phyloP scores from a whole-genome alignment of 2,329 filamentous ascomycete genomes.

The Verticillium zaregamsianum region DNA sequence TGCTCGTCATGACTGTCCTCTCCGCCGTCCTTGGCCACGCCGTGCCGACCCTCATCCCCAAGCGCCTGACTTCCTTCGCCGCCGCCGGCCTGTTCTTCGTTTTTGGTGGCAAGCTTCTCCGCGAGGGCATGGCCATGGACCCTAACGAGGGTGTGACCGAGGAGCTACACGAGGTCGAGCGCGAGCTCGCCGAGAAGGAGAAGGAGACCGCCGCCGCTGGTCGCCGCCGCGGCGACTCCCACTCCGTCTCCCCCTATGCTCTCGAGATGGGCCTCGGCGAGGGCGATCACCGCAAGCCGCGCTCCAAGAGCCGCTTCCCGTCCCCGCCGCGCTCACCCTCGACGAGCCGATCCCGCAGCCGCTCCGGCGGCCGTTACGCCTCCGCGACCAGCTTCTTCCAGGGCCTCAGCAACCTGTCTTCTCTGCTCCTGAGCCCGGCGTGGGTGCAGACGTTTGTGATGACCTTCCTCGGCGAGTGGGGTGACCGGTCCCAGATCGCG shows the following conservation, averaged over 20 bases:
- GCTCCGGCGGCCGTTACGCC: constrained; percentile 30
- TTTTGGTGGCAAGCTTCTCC: constrained; percentile 80
- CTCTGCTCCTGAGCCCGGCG: constrained; percentile 83
- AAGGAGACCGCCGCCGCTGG: constrained; percentile 52
- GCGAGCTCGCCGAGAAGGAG: constrained; percentile 91
- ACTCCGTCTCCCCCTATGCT: constrained; percentile 68
- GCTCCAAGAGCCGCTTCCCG: constrained; percentile 72
- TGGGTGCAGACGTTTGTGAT: constrained; percentile 99
- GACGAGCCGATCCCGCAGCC: constrained; percentile 63
- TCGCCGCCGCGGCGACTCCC: constrained; percentile 53
- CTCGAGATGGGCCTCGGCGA: constrained; percentile 72
- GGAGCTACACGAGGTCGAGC: constrained; percentile 96
- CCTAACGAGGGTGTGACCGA: constrained; percentile 88
- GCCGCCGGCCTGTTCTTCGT: constrained; percentile 83
- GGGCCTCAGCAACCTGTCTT: constrained; percentile 81
- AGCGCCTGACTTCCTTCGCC: constrained; percentile 83
- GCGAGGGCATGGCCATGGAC: constrained; percentile 85
- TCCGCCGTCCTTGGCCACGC: constrained; percentile 91
- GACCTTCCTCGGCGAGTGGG: constrained; percentile 99
- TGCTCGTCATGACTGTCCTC: constrained; percentile 91
- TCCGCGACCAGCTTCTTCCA: constrained; percentile 38
- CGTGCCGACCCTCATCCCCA: constrained; percentile 83
- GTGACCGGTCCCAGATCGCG: constrained; percentile 94
- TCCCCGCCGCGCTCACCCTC: constrained; percentile 78
- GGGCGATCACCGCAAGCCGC: constrained; percentile 54